Base-by-base conservation (phyloP, 441 rosid species). In the Heliophila coronopifolia region DNA sequence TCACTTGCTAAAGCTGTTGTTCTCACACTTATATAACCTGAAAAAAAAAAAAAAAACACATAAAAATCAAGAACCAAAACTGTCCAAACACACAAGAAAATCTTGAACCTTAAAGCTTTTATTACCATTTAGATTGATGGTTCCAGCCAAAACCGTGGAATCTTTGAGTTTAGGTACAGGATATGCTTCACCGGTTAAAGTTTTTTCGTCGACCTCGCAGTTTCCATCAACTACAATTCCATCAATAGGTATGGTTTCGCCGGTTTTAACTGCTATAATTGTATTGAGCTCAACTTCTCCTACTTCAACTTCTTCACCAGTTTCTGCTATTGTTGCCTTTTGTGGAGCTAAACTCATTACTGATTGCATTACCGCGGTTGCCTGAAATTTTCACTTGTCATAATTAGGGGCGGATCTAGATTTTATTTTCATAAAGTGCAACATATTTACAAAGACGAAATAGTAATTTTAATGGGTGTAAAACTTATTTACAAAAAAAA, bases 141-240 rank as follows among this genome's bases (percentile, higher is more conserved):
- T 87, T 67, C 96, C 96, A 30, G 98, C 95, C 93, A 79, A 87
- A 7, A 87, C 94, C 4, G 68, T 47, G 0, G 89, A 83, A 55
- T 83, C 91, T 31, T 46, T 65, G 14, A 75, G 75, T 58, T 91
- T 91, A 47, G 86, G 35, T 36, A 83, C 96, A 0, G 98, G 96
- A 57, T 75, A 81, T 2, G 98, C 76, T 62, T 87, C 98, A 7
- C 98, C 98, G 0, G 98, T 91, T 26, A 87, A 64, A 2, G 93
- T 74, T 62, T 77, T 91, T 73, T 91, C 98, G 36, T 91, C 98
- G 19, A 84, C 96, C 43, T 91, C 96, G 39, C 86, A 82, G 45
- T 54, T 75, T 9, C 98, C 98, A 48, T 81, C 93, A 0, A 79
- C 79, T 16, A 91, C 88, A 26, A 87, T 36, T 28, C 96, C 98